A percentile compares a stretch with the other conserved stretches of the same genome.
Conservation (phyloP, 768 basidiomycete species). For the Ramaria rubella region DNA sequence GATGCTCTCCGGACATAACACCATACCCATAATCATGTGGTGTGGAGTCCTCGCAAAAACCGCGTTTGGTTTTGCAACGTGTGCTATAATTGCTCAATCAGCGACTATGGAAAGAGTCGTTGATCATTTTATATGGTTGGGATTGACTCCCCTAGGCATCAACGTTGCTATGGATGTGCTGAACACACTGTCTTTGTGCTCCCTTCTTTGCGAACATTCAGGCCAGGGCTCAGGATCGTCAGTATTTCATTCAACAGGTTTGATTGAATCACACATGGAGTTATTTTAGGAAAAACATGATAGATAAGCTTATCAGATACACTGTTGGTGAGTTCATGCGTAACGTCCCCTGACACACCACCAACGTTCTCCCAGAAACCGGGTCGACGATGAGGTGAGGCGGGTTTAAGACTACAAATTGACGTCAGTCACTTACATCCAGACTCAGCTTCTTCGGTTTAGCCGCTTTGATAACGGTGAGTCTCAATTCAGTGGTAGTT, state of each 20-base stretch:
- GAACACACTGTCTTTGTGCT: not conserved
- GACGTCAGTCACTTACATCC: not conserved
- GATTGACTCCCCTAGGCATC: not conserved
- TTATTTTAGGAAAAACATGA: not conserved
- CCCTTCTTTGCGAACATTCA: not conserved
- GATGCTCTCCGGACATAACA: not conserved
- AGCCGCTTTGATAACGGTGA: not conserved
- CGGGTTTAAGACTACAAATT: not conserved
- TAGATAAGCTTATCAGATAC: not conserved
- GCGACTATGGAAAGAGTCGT: not conserved
- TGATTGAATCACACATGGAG: not conserved
- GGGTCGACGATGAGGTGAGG: not conserved
- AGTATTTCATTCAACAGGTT: not conserved
- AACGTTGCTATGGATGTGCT: not conserved
- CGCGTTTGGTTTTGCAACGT: not conserved
- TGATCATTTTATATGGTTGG: not conserved
- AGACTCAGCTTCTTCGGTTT: not conserved
- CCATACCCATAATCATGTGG: not conserved
- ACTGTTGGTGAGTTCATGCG: not conserved
- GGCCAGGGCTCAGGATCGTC: not conserved
- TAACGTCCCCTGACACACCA: not conserved
- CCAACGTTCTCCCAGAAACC: not conserved
- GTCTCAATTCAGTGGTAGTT: not conserved
- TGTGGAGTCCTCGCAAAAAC: not conserved
- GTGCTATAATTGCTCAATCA: not conserved